Evolutionary conservation across 2,329 filamentous ascomycete genomes (phyloP), one percentile per base, ranked within the genome.

Genomic region (Mycosphaerelloides madeirae): DNA sequence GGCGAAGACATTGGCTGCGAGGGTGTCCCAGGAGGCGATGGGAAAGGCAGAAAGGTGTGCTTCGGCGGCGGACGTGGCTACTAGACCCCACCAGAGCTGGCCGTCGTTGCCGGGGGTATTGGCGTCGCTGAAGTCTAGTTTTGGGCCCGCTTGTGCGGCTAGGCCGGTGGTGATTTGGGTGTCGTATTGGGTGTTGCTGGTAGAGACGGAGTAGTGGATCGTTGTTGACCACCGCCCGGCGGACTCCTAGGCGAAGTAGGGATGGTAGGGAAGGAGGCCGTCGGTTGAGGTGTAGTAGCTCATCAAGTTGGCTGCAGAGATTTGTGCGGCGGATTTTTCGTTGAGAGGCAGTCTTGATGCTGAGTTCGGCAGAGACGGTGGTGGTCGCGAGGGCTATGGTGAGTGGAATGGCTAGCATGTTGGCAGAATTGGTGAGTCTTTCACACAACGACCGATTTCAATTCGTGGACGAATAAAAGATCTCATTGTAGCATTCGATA

Each of bases 1-100:
- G 67, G 90, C 86, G 66, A 91, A 93, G 3, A 87, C 83, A 12
- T 82, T 84, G 64, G 89, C 83, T 1, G 78, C 81, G 39, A 93
- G 74, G 2, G 80, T 78, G 13, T 90, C 73, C 85, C 85, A 95
- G 29, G 32, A 18, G 19, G 29, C 18, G 8, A 9, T 15, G 25
- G 67, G 56, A 9, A 83, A 81, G 57, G 85, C 90, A 46, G n/a
- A n/a, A n/a, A 70, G 70, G 50, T 81, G 81, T 57, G 81, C 77
- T 66, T 94, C 87, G 22, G 86, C 85, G 1, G 87, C 87, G 9
- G 78, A 78, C 76, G 93, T 85, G 50, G 84, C 84, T 1, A 86
- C 79, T 73, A 91, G 77, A 14, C 79, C 85, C 87, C 87, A 94
- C 66, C 90, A 89, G 5, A 84, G 80, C 52, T 79, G 76, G 45